Percentiles rank a stretch among this genome's conserved stretches.
Evolutionary conservation across 2,329 filamentous ascomycete species (phyloP).

Genomic region (Furcasterigmium sp.): DNA sequence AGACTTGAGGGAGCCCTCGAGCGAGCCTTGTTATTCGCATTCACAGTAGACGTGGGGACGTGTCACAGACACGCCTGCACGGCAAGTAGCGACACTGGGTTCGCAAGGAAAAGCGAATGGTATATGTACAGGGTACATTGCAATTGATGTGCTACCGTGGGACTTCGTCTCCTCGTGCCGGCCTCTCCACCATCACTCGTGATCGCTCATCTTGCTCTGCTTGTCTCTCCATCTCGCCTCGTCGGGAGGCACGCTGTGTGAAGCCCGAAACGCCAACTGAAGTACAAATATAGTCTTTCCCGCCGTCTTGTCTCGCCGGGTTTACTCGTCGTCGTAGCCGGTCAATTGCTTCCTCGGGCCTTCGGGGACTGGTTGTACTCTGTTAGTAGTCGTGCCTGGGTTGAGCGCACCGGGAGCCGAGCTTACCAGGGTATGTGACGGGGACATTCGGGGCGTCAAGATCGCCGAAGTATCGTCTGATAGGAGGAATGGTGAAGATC

Average conservation of each 20-base stretch:
- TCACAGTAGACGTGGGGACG: too few relatives aligned
- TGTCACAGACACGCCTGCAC: too few relatives aligned
- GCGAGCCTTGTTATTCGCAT: too few relatives aligned
- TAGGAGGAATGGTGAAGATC: slow-evolving; percentile 66
- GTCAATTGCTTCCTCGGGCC: slow-evolving; percentile 54
- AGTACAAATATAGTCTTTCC: slow-evolving; percentile 12
- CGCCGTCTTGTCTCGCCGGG: neutral
- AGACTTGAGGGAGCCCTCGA: too few relatives aligned
- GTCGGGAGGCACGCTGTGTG: slow-evolving; percentile 1
- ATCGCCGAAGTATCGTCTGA: slow-evolving; percentile 70
- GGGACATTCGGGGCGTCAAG: slow-evolving; percentile 68
- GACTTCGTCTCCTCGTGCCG: too few relatives aligned
- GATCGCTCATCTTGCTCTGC: neutral
- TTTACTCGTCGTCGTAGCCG: slow-evolving; percentile 54
- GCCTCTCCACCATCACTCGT: neutral
- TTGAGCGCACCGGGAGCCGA: neutral
- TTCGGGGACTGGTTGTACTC: slow-evolving; percentile 41
- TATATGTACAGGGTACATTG: slow-evolving; percentile 2
- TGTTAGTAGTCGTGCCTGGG: neutral
- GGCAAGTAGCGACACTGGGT: neutral
- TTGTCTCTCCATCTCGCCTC: slow-evolving; percentile 1
- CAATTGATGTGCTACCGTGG: too few relatives aligned
- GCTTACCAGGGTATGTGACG: slow-evolving; percentile 87
- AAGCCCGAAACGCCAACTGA: slow-evolving; percentile 16
- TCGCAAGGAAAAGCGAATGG: neutral